Evolutionary conservation across 1,284 basidiomycete species (phyloP), one percentile per base, ranked within the genome.

Genomic region (Tilletia walkeri): DNA sequence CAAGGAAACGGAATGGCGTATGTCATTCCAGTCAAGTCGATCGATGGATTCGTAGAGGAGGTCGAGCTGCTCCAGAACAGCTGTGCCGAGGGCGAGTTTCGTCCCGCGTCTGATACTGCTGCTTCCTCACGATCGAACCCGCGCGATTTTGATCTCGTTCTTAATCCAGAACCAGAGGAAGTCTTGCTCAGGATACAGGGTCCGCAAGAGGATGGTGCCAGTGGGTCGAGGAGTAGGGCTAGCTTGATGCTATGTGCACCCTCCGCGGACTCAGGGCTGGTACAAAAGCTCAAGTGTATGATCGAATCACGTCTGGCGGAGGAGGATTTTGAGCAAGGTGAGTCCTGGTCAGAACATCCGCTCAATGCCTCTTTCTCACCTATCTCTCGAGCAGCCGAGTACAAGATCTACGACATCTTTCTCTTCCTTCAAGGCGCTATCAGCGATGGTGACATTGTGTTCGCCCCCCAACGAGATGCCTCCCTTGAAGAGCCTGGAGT

Each of bases 331-430:
- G 24, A 20, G 36, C 56, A 34, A 34, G 56, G 56, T 61, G 56
- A 61, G 56, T 34, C n/a, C 24, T 30, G 24, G 24, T 30, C 24
- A 30, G 24, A 30, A 30, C 24, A 30, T 30, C 24, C 24, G 24
- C 24, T 30, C 24, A 30, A 30, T 30, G 24, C 50, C 10, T 53
- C 18, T 7, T 20, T 20, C n/a, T 7, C 24, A 53, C 50, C 50
- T 30, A 30, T 30, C 24, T 30, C 50, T 53, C 50, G 50, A 14
- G 20, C 56, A 61, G 56, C 56, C 20, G 56, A 24, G 24, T 38
- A 20, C 56, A 61, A 61, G 56, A 61, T 61, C 56, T 61, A 61
- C 56, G 56, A 61, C 2, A 7, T 61, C 18, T 61, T 61, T 18
- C 34, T 61, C 5, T 36, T 34, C 18, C 56, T 61, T 4, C 20